Conservation (phyloP, 1,284 basidiomycete genomes). For the Stereum hirsutum region DNA sequence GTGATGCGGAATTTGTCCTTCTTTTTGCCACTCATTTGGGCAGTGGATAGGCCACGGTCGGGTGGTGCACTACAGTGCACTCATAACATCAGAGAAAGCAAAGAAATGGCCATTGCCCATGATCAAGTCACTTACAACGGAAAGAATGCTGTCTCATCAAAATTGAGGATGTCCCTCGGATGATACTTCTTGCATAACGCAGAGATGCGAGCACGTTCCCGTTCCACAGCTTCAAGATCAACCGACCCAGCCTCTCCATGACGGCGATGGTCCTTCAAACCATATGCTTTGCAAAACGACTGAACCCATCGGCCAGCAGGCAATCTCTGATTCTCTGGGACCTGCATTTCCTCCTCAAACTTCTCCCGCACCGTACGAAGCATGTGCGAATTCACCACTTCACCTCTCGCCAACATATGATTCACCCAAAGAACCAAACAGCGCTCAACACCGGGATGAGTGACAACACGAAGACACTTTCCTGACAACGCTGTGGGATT, state of each 20-base stretch:
- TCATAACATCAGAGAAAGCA: neutral
- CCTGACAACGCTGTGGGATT: too few species aligned
- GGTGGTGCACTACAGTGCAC: constrained; percentile 13
- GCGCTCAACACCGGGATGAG: too few species aligned
- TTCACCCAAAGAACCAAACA: too few species aligned
- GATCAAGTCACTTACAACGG: constrained; percentile 12
- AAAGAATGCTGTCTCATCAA: constrained; percentile 27
- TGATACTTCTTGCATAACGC: constrained; percentile 16
- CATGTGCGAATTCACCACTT: too few species aligned
- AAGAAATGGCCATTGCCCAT: neutral
- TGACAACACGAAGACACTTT: too few species aligned
- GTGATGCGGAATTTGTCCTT: constrained; percentile 20
- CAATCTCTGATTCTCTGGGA: too few species aligned
- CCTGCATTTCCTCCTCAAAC: too few species aligned
- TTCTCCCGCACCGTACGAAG: too few species aligned
- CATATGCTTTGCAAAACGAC: constrained; percentile 14
- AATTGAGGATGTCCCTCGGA: constrained; percentile 21
- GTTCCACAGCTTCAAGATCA: constrained; percentile 16
- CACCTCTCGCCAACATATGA: too few species aligned
- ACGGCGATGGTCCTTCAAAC: constrained; percentile 17
- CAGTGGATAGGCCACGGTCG: constrained; percentile 20
- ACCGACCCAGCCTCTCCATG: constrained; percentile 32
- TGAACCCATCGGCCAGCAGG: constrained; percentile 20
- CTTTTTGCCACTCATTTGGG: constrained; percentile 13
- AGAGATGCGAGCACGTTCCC: constrained; percentile 12